These are phyloP conservation scores for Mycena haematopus DNA, from an alignment of 768 basidiomycete genomes.

Conservation along the genomic window DNA sequence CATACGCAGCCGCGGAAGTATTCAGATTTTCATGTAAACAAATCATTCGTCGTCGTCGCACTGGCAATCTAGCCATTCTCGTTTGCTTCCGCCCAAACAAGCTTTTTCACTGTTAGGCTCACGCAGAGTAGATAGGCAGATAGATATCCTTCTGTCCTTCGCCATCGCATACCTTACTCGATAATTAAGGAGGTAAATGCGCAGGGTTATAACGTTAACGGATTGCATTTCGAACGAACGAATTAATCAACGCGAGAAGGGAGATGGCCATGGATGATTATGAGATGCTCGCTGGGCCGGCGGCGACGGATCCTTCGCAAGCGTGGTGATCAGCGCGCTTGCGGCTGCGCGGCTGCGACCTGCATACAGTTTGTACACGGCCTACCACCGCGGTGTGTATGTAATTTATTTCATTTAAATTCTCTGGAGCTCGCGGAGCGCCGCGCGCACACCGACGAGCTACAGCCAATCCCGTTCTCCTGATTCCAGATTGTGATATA, in stretches of 20 bases:
- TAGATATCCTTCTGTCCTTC: constrained; percentile 9
- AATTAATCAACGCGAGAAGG: constrained; percentile 8
- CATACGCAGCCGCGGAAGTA: constrained; percentile 16
- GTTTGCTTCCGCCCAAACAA: constrained; percentile 30
- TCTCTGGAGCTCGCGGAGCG: too few relatives aligned
- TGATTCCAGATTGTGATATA: background rate
- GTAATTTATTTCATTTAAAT: background rate
- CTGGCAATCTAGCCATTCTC: constrained; percentile 36
- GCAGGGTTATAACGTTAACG: constrained; percentile 14
- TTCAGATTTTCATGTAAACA: constrained; percentile 19
- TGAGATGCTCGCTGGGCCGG: constrained; percentile 5
- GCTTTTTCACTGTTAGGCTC: constrained; percentile 32
- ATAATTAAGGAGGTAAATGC: constrained; percentile 21
- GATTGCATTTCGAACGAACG: background rate
- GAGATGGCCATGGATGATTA: background rate
- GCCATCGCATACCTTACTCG: constrained; percentile 8
- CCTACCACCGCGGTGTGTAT: background rate
- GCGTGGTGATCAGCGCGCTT: constrained; percentile 11
- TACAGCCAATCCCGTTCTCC: background rate
- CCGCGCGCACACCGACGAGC: background rate
- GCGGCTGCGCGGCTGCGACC: background rate
- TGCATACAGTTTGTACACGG: too few relatives aligned
- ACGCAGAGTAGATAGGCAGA: background rate
- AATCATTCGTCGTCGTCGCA: constrained; percentile 16
- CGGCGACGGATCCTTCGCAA: constrained; percentile 11